Evolutionary conservation across 2,329 filamentous ascomycete genomes (phyloP).

Genomic region (Talaromyces islandicus): DNA sequence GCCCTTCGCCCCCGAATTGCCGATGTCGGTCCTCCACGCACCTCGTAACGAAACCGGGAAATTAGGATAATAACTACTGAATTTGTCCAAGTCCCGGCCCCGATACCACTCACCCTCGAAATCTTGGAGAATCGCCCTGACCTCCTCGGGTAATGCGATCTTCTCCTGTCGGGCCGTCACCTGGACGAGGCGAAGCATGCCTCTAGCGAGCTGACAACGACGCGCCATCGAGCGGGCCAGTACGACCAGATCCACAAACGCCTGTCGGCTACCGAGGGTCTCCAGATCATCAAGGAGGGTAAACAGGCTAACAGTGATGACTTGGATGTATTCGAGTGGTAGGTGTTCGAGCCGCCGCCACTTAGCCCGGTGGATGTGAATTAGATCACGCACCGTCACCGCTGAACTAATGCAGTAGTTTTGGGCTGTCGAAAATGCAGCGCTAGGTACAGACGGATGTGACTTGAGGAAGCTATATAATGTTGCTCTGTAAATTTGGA

Average conservation of each 20-base stretch:
- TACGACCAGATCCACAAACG: constrained; percentile 6
- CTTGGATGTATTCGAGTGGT: constrained; percentile 9
- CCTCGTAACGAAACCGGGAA: constrained; percentile 6
- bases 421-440: not conserved
- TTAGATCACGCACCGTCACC: constrained; percentile 4
- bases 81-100: not conserved
- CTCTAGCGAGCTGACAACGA: constrained; percentile 4
- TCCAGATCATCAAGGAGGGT: constrained; percentile 5
- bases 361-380: constrained; percentile 5
- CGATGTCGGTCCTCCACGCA: not conserved
- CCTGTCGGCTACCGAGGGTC: constrained; percentile 3
- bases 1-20: not conserved
- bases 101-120: constrained; percentile 9
- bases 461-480: constrained; percentile 7
- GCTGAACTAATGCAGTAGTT: constrained; percentile 3
- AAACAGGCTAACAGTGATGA: constrained; percentile 6
- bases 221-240: constrained; percentile 6
- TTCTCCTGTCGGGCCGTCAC: constrained; percentile 7
- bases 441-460: constrained; percentile 1
- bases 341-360: constrained; percentile 7
- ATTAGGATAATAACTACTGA: constrained; percentile 10
- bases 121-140: not conserved
- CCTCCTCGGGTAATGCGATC: constrained; percentile 7
- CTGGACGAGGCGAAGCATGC: constrained; percentile 8
- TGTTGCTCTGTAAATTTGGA: constrained; percentile 6